Conservation (phyloP, 2,329 filamentous ascomycete species). For the Penicillium sp. region DNA sequence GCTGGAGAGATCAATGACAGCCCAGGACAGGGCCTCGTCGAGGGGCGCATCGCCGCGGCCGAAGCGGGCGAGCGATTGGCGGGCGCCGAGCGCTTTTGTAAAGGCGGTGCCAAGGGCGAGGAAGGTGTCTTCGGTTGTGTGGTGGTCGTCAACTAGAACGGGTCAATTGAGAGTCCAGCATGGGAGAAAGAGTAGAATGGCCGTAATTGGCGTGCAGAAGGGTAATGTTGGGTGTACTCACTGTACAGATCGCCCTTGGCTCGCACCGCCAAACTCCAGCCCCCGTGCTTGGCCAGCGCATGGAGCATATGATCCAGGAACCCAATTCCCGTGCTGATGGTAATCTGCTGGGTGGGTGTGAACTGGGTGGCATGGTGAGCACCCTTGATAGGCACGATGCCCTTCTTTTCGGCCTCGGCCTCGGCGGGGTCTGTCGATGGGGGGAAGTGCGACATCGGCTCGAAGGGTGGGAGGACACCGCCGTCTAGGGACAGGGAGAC, state of each 20-base stretch:
- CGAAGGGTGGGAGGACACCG: slow-evolving; percentile 58
- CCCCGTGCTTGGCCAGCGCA: slow-evolving; percentile 90
- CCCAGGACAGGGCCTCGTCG: slow-evolving; percentile 90
- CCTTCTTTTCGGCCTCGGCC: slow-evolving; percentile 52
- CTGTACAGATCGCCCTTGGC: slow-evolving; percentile 91
- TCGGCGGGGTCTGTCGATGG: slow-evolving; percentile 59
- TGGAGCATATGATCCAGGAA: slow-evolving; percentile 99
- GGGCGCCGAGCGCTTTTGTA: slow-evolving; percentile 73
- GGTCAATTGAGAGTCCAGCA: not conserved
- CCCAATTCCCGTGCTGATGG: slow-evolving; percentile 89
- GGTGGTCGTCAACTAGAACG: slow-evolving; percentile 86
- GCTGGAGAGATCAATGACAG: slow-evolving; percentile 93
- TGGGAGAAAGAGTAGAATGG: not conserved
- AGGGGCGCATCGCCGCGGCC: slow-evolving; percentile 90
- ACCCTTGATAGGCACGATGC: slow-evolving; percentile 42
- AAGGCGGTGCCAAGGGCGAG: slow-evolving; percentile 88
- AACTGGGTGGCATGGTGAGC: slow-evolving; percentile 79
- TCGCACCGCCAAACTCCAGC: slow-evolving; percentile 83
- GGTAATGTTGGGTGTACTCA: slow-evolving; percentile 47
- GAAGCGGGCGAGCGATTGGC: slow-evolving; percentile 83
- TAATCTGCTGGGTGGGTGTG: slow-evolving; percentile 81
- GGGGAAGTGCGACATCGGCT: slow-evolving; percentile 57
- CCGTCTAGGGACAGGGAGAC: slow-evolving; percentile 92
- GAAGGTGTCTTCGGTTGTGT: slow-evolving; percentile 94
- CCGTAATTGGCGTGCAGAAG: not conserved